Evolutionary conservation across 345 rosid species (phyloP).

Genomic region (Moricandia arvensis): DNA sequence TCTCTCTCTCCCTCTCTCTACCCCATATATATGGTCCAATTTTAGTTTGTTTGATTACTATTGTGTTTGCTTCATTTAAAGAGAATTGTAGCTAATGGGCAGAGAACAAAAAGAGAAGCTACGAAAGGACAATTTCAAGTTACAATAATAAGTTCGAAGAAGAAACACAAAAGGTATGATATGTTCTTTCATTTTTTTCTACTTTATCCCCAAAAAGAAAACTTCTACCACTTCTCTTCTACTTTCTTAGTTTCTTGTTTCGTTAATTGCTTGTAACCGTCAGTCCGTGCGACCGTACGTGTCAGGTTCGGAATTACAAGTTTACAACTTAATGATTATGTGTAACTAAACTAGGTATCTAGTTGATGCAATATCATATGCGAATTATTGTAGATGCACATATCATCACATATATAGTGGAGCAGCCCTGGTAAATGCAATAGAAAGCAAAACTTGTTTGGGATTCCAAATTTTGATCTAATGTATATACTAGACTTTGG

Average conservation of each 20-base stretch:
- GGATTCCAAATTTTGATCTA: not conserved
- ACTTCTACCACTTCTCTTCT: slow-evolving; percentile 4
- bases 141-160: slow-evolving; percentile 29
- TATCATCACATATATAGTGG: not conserved
- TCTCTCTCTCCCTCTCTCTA: slow-evolving; percentile 15
- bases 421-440: not conserved
- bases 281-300: slow-evolving; percentile 26
- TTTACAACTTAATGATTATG: not conserved
- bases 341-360: not conserved
- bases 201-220: not conserved
- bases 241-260: slow-evolving; percentile 22
- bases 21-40: slow-evolving; percentile 31
- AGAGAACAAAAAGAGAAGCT: slow-evolving; percentile 31
- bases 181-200: slow-evolving; percentile 23
- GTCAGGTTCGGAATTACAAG: slow-evolving; percentile 10
- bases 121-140: slow-evolving; percentile 14
- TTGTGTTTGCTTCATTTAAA: slow-evolving; percentile 44
- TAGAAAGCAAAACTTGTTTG: not conserved
- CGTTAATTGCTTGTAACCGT: slow-evolving; percentile 21
- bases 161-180: slow-evolving; percentile 49
- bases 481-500: too few species aligned
- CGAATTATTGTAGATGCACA: not conserved
- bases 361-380: not conserved
- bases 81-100: slow-evolving; percentile 47
- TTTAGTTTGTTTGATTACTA: slow-evolving; percentile 45